Base-by-base conservation (phyloP, 148 eudicot species). In the Rhododendron molle region DNA sequence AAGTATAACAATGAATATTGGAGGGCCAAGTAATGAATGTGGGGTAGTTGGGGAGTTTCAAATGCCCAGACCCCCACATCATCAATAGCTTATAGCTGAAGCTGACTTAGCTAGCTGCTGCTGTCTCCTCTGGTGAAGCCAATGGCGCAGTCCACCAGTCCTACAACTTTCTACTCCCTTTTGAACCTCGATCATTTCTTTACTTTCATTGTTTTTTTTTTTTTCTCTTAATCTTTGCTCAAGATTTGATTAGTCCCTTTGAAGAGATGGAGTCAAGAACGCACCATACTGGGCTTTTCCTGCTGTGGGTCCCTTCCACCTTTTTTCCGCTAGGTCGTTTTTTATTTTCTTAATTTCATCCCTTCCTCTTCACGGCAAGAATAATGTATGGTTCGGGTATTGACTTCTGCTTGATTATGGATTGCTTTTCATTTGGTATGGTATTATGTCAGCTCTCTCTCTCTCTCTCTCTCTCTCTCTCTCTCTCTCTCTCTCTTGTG, bases 381-480 rank as follows among this genome's bases (percentile, higher is more conserved):
- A 81, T 74, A 47, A 58, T 87, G 92, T 89, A 87, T 89, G 93
- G 93, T 92, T 92, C 92, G 93, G 93, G 93, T 81, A 86, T 86
- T 86, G 88, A 86, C 88, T 86, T 83, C 85, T 83, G 71, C 83
- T 86, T 69, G 38, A 71, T 28, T 30, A 71, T 86, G 69, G 47
- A 74, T 60, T 62, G 78, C 78, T 74, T 38, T 74, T 74, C 38
- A 38, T 74, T 74, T 38, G 78, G 9, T 74, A 74, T 7, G 78
- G 78, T 34, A 74, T 16, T 74, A 74, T 74, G 46, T 30, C 36
- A 74, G 43, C 23, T 32, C 76, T 12, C 12, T 10, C 5, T 30
- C 20, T 14, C 76, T 30, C 43, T 30, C 43, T 73, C 43, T 73
- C 77, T 73, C 43, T 73, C 77, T 74, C 46, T 74, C 78, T 34